Evolutionary conservation across 768 basidiomycete genomes (phyloP), one percentile per base, ranked within the genome.

Genomic region (Calocybe gangraenosa): DNA sequence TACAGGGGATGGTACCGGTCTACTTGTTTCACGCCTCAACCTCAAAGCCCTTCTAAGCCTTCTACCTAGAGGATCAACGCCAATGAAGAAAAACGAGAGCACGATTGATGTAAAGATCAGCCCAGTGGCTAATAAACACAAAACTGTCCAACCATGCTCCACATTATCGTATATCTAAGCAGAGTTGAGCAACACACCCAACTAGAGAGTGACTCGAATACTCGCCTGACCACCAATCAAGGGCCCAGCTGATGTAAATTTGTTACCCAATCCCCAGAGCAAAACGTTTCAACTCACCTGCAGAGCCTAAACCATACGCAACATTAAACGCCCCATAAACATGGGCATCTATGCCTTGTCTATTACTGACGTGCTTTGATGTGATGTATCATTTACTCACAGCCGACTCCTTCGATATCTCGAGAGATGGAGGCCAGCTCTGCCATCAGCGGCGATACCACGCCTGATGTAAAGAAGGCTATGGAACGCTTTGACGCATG

Each of bases 261-360:
- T 23, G 3, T 11, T 7, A 17, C 23, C 19, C 30, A 52, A 35
- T 14, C 36, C 15, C 33, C 14, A 36, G 34, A 28, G 38, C 11
- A 30, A 13, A 14, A 20, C 23, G 43, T 33, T 10, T 7, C 14
- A 14, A 65, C 75, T 59, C 52, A 85, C 85, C 56, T 37, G 77
- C 64, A 25, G 80, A 74, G 22, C 84, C 86, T 46, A 84, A 58
- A 1, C 82, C 85, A 49, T 80, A 87, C 2, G 78, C 78, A 9
- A 88, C 56, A 63, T 87, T 90, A 58, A 86, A 87, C 0, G 79
- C 81, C 3, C 79, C 86, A 54, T 86, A 89, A 2, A 84, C 72
- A 54, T 88, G 85, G 0, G 76, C 86, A 61, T 83, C 87, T 88
- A 17, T 51, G 34, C 48, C 23, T 32, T 14, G 17, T 30, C 37